Evolutionary conservation across 192 early-diverging fungal genomes (phyloP), one percentile per base, ranked within the genome.

Genomic region (Coemansia sp.): DNA sequence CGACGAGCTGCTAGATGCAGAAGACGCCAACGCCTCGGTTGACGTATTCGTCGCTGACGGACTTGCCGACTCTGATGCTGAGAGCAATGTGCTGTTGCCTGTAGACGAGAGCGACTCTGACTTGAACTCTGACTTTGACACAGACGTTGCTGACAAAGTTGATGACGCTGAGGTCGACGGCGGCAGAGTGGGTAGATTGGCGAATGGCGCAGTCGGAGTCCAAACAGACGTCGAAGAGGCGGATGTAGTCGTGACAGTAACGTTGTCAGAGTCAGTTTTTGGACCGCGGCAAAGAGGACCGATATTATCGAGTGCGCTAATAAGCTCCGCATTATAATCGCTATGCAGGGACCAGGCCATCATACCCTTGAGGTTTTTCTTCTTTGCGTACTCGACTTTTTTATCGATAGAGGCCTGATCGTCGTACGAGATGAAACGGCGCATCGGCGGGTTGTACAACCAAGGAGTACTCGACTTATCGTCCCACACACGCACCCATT

Each of bases 381-480:
- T 62, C 16, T 73, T 66, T 18, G 85, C 87, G 73, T 83, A 80
- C 3, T 85, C 78, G 9, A 90, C 85, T 68, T 94, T 94, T 50
- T 76, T 66, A 5, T 73, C 69, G 6, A 93, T 37, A 2, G 90
- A 91, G 35, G 80, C 68, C n/a, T 85, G 78, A 65, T 94, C 92
- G 62, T 94, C 92, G 67, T 93, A 94, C 10, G 90, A 90, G 39
- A 94, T 84, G 61, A 87, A 94, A 7, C 84, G 80, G 39, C 87
- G 86, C 65, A 78, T 82, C 8, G 78, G 67, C 10, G 84, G 76
- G 52, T 87, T 87, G 50, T 84, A 86, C 65, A 83, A 62, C 80
- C 87, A 86, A 32, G 87, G 87, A 20, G 84, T 85, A 34, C 84
- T 62, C 13, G 85, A 69, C 43, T 59, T 47, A 15, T 81, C 63